Evolutionary conservation across 768 basidiomycete species (phyloP), one percentile per base, ranked within the genome.

Genomic region (Suillus spraguei): DNA sequence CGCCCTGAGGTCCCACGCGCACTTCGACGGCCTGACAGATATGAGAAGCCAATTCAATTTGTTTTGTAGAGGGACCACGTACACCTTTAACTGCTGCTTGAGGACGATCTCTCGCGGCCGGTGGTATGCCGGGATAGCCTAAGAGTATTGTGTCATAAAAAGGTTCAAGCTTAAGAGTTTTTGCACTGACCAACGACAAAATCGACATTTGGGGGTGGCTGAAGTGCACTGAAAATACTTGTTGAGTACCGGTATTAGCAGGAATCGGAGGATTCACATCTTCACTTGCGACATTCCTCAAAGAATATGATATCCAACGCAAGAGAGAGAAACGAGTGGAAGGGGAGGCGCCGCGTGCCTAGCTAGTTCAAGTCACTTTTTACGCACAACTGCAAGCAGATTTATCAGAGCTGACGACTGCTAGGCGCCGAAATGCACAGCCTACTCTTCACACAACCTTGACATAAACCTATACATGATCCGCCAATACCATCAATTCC

Each of bases 81-180:
- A 94, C 93, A 60, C 93, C 93, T 80, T 89, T 90, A 5, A 95
- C 91, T 11, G 90, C 86, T 22, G 93, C 93, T 69, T 93, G 91
- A 1, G 89, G 91, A 44, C 93, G 79, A 67, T 93, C 91, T 59
- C 82, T 82, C 35, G 85, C 83, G 46, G 83, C 83, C n/a, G 92
- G 89, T 6, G 94, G 92, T 46, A 95, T 94, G 38, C 94, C 94
- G 64, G 94, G 94, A 73, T 90, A 95, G 41, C 94, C 94, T 85
- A 64, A 79, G 52, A 63, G 66, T 14, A 69, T 59, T 56, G 53
- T 20, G 65, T 67, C 54, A 64, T 71, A 61, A 61, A 55, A 41
- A 47, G 46, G 36, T 49, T 38, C 39, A 60, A 65, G 47, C 46
- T 39, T 20, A 50, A 32, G 54, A 35, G 41, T 24, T 35, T 16